These are phyloP conservation scores for Gleditsia sinensis DNA, from an alignment of 306 rosid species.

Conservation along the genomic window DNA sequence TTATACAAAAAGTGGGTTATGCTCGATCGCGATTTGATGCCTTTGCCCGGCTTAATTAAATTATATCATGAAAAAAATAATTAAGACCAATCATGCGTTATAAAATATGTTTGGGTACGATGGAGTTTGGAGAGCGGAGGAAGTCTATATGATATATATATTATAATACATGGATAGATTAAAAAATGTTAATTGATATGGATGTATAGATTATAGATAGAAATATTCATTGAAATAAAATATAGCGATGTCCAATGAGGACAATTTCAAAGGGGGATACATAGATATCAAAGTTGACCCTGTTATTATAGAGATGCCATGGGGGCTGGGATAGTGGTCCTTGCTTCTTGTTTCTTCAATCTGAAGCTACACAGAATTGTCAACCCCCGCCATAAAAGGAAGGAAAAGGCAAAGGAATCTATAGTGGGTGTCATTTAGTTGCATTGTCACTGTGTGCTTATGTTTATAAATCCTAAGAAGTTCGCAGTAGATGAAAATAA, in stretches of 20 bases:
- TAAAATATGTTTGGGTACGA: neutral
- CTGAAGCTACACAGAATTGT: conserved; percentile 52
- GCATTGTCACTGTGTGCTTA: neutral
- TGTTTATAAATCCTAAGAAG: neutral
- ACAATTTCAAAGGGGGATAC: conserved; percentile 34
- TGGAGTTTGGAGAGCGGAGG: conserved; percentile 16
- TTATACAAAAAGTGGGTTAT: too few relatives aligned
- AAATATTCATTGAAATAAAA: neutral
- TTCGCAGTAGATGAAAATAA: neutral
- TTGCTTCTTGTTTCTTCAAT: conserved; percentile 50
- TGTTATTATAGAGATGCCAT: conserved; percentile 33
- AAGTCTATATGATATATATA: neutral
- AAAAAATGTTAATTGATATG: conserved; percentile 16
- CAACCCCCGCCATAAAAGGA: conserved; percentile 44
- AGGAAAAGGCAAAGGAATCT: neutral
- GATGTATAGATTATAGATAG: neutral
- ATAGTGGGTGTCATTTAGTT: neutral
- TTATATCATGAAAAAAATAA: neutral
- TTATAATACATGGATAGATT: neutral
- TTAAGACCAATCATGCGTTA: neutral
- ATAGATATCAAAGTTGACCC: conserved; percentile 68
- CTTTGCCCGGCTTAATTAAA: neutral
- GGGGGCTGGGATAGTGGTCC: conserved; percentile 20
- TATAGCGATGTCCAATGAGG: conserved; percentile 35
- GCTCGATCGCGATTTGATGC: neutral